phyloP scores from a whole-genome alignment of 2,329 filamentous ascomycete species.

The Colletotrichum sp. region DNA sequence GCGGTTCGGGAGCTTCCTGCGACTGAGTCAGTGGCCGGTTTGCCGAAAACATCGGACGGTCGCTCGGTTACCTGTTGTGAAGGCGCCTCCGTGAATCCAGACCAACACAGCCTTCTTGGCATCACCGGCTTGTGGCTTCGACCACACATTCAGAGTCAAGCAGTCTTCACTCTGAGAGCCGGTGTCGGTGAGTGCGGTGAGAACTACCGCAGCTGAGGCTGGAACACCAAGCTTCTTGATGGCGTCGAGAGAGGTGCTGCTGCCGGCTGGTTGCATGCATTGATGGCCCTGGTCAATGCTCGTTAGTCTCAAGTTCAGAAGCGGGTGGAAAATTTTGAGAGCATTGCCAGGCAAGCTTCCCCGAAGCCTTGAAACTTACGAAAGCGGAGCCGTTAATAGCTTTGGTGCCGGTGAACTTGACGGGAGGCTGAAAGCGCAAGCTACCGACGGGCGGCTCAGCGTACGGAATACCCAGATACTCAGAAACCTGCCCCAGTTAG shows the following conservation, averaged over 20 bases:
- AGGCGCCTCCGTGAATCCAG: slow-evolving; percentile 49
- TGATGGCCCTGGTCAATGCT: neutral
- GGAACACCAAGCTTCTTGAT: slow-evolving; percentile 10
- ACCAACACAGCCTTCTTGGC: slow-evolving; percentile 45
- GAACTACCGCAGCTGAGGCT: slow-evolving; percentile 1
- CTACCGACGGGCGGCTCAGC: slow-evolving; percentile 55
- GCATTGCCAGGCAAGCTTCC: neutral
- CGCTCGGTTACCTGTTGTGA: slow-evolving; percentile 29
- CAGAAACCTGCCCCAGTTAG: slow-evolving; percentile 10
- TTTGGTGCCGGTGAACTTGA: neutral
- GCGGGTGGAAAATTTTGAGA: neutral
- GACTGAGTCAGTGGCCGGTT: neutral
- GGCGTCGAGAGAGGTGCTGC: neutral
- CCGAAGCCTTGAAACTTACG: neutral
- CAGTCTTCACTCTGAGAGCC: slow-evolving; percentile 38
- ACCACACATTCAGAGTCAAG: slow-evolving; percentile 43
- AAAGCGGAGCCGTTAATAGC: slow-evolving; percentile 7
- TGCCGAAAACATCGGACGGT: neutral
- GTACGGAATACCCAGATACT: slow-evolving; percentile 56
- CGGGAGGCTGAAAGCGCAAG: slow-evolving; percentile 48
- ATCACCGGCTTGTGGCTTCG: slow-evolving; percentile 34
- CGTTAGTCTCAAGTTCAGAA: neutral
- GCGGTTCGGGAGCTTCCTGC: slow-evolving; percentile 6
- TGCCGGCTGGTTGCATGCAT: slow-evolving; percentile 12
- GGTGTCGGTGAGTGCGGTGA: neutral